Base-by-base conservation (phyloP, 257 asterid species). In the Gentiana dahurica region DNA sequence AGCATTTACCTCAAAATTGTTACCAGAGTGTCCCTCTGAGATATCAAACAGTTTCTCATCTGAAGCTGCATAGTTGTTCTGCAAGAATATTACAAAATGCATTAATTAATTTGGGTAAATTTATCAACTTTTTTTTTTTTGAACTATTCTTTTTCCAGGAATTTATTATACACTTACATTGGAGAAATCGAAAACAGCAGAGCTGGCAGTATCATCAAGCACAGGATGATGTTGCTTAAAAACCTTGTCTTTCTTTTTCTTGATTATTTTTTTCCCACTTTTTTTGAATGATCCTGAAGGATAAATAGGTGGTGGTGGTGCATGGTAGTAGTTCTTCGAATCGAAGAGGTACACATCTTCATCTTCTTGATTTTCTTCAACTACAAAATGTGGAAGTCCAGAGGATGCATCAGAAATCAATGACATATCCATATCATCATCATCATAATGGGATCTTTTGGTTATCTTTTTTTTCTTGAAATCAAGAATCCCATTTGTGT, bases 371-470 rank as follows among this genome's bases (percentile, higher is more conserved):
- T 24, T 24, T 24, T 24, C 24, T 24, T 80, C 78, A 11, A 79
- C 80, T 12, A 57, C 71, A 41, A 74, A 56, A 57, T 84, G 89
- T 9, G 93, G 96, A 34, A 95, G 95, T 4, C 96, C 96, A 1
- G 96, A 88, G 15, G 94, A 85, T 34, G 96, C 96, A 59, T 88
- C 96, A 2, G 96, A 88, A 38, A 88, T 82, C 95, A 88, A 85
- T 0, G 96, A 88, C 79, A 85, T 62, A 53, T 82, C 94, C 12
- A 81, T 86, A 63, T 73, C 94, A 0, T 74, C 81, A 0, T 73
- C 79, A 0, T 66, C 74, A 0, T 62, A 63, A 0, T 51, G 24
- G 24, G 24, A 74, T 0, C 70, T 73, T 0, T 78, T 53, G 0
- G 46, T 62, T 7, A 39, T 49, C 8, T 36, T 36, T 11, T 36